Conservation (phyloP, 352 stramenopile species). For the Globisporangium cylindrosporum region DNA sequence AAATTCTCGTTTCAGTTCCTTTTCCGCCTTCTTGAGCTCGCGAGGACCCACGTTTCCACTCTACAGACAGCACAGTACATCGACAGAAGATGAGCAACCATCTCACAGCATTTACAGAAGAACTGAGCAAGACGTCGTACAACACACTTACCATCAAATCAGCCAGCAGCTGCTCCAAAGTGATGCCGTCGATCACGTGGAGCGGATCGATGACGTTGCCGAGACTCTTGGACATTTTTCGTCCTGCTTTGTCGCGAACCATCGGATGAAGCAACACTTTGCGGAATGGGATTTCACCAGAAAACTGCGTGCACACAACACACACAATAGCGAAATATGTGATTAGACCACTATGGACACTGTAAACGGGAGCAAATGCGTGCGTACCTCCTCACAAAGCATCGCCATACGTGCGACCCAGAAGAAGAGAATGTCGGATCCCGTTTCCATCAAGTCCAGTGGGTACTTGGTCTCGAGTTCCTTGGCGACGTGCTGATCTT, state of each 20-base stretch:
- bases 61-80: slow-evolving; percentile 21
- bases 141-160: slow-evolving; percentile 81
- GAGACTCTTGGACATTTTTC: slow-evolving; percentile 99
- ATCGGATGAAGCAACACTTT: slow-evolving; percentile 99
- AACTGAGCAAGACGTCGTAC: not conserved
- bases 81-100: not conserved
- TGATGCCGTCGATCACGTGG: slow-evolving; percentile 97
- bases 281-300: slow-evolving; percentile 96
- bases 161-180: slow-evolving; percentile 89
- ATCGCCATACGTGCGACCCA: slow-evolving; percentile 99
- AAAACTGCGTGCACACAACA: slow-evolving; percentile 48
- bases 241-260: slow-evolving; percentile 98
- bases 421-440: slow-evolving; percentile 99
- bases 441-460: slow-evolving; percentile 82
- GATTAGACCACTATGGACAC: not conserved
- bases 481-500: slow-evolving; percentile 24
- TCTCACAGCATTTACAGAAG: not conserved
- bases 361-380: not conserved
- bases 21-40: slow-evolving; percentile 95
- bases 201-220: slow-evolving; percentile 99
- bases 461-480: slow-evolving; percentile 49
- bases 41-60: slow-evolving; percentile 70
- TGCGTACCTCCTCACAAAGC: slow-evolving; percentile 95
- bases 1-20: slow-evolving; percentile 96
- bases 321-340: not conserved